Base-by-base conservation (phyloP, 2,329 filamentous ascomycete species). In the Alternaria gansuensis region DNA sequence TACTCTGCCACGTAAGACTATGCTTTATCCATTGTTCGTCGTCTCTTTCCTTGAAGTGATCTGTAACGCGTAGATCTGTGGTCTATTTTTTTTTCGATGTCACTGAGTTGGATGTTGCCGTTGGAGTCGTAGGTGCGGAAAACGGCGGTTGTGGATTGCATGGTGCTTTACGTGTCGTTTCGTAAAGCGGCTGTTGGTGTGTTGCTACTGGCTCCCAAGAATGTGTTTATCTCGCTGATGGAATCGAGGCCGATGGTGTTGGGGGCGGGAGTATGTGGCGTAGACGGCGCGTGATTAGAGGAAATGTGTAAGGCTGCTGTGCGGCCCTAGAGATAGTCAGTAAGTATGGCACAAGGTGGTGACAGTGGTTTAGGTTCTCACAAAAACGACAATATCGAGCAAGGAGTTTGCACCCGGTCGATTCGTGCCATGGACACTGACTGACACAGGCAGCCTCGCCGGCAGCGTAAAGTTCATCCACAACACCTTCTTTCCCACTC, bases 361-460 rank as follows among this genome's bases (percentile, higher is more conserved):
- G 8, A 2, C 13, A 9, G 24, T 9, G 17, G 23, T 33, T 17
- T 14, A 7, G n/a, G 31, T 5, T 65, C 72, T 55, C 66, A 75
- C 73, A 46, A 83, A 83, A 2, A 83, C 81, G 5, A 83, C 80
- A 53, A 83, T 81, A 56, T 83, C 81, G 5, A 83, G 77, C 6
- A 83, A 71, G 2, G 79, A 81, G 57, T 83, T 83, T 2, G 82
- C 82, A 4, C 81, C 81, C 0, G 83, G 70, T 28, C 81, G 71
- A 37, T 83, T 83, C 17, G 81, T 80, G 2, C 82, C 81, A 51
- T 83, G 81, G 0, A 83, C 81, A 36, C 78, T 81, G 0, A 83
- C 82, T 81, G 0, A 83, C 82, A 63, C 79, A 83, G 1, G 81
- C 81, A 26, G 78, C 78, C 65, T 83, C 81, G 39, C 82, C 82